Evolutionary conservation across 176 grass and related monocot genomes (phyloP), one percentile per base, ranked within the genome.

Genomic region (Paspalum vaginatum): DNA sequence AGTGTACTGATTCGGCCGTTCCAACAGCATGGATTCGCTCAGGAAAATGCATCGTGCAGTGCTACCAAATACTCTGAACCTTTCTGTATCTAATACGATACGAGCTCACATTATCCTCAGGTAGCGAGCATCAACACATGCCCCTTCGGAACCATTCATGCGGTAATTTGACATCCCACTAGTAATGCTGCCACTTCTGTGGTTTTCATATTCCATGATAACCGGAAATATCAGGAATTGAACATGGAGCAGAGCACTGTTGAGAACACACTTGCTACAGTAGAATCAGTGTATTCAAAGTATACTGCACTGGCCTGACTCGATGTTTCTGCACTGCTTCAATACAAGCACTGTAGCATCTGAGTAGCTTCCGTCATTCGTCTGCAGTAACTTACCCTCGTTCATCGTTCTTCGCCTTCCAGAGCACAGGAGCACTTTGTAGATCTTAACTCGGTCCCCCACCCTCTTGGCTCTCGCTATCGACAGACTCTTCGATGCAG

Each of bases 341-440:
- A 38, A 66, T 74, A 74, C 18, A 42, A 82, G 3, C 2, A 82
- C 45, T 72, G 8, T 53, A 15, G 27, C 64, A 77, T 39, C 43
- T 70, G 53, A 40, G 55, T 32, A 53, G 45, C 46, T 71, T 71
- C 43, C n/a, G 11, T 43, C 55, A 85, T 39, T 60, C 54, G 1
- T 21, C 45, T 71, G 43, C 52, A 8, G 59, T 4, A 61, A 53
- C 45, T 62, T 63, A 61, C 65, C 12, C 2, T 4, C 27, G 55
- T 42, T 65, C 47, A 43, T 70, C 52, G 55, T 43, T 74, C 37
- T 42, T 70, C 51, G 39, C 61, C 73, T 72, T 84, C 73, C 56
- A 51, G 21, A 53, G 16, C 14, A 76, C 25, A 3, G 21, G 32
- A 11, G 41, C 5, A 41, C 18, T 17, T 58, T 58, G 53, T 39